phyloP scores from a whole-genome alignment of 169 alveolate species.

The Babesia gibsoni region DNA sequence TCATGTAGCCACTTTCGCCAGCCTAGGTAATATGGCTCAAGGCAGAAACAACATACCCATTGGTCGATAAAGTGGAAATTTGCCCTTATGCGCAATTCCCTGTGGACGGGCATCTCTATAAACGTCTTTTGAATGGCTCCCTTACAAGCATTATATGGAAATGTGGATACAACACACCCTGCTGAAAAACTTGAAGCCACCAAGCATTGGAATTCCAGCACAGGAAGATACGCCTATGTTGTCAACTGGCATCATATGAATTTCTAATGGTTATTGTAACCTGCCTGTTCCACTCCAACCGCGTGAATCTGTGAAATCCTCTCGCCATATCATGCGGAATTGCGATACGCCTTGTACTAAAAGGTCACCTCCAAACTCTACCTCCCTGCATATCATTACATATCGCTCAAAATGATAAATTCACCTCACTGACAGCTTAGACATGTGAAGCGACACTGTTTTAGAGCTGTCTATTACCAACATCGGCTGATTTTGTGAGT shows the following conservation, averaged over 20 bases:
- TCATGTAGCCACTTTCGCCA: slow-evolving; percentile 73
- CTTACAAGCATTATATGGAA: not conserved
- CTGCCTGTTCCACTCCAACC: slow-evolving; percentile 76
- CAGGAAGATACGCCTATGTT: slow-evolving; percentile 64
- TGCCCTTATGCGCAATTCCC: slow-evolving; percentile 67
- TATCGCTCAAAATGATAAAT: not conserved
- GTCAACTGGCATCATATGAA: slow-evolving; percentile 28
- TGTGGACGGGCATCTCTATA: slow-evolving; percentile 72
- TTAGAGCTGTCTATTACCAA: slow-evolving; percentile 47
- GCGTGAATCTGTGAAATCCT: slow-evolving; percentile 60
- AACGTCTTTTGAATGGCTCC: slow-evolving; percentile 69
- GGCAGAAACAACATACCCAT: slow-evolving; percentile 47
- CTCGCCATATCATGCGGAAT: slow-evolving; percentile 72
- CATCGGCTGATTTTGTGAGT: slow-evolving; percentile 57
- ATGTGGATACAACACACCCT: slow-evolving; percentile 4
- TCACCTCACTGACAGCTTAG: slow-evolving; percentile 47
- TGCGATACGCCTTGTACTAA: slow-evolving; percentile 65
- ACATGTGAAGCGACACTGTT: slow-evolving; percentile 58
- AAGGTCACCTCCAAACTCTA: slow-evolving; percentile 66
- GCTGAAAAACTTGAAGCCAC: slow-evolving; percentile 67
- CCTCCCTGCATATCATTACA: slow-evolving; percentile 22
- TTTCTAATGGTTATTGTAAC: not conserved
- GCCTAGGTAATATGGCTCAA: not conserved
- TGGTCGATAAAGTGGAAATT: slow-evolving; percentile 73
- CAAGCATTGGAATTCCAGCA: slow-evolving; percentile 74